Evolutionary conservation across 73 alveolate species (phyloP), one percentile per base, ranked within the genome.

Genomic region (Strombidium stylifer): DNA sequence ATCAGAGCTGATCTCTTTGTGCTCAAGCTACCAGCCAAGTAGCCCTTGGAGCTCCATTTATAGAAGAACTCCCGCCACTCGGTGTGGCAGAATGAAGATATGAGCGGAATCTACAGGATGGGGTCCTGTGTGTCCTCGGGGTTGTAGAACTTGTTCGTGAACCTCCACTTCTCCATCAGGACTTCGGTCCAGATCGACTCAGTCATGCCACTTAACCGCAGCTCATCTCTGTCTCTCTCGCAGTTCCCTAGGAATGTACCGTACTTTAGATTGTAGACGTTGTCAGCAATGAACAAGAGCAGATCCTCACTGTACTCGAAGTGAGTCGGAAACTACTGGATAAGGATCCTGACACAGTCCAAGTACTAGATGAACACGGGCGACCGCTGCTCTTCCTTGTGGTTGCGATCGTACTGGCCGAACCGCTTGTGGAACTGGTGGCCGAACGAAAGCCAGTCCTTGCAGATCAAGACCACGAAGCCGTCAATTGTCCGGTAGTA

Each of bases 371-470:
- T 73, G 68, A 96, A 96, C 11, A 96, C 79, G 10, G 99, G 99
- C 20, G 95, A 79, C 59, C 88, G 78, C 83, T 96, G 85, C 50
- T 82, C 77, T 58, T 87, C 96, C 49, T 70, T 76, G 48, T 69
- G 78, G 48, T 90, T 79, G 42, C 72, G 76, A 35, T 57, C 71
- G 11, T 64, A 70, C 30, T 87, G 85, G 11, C 98, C 98, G 41
- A 92, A 64, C 71, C 99, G 69, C 73, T 84, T 61, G 30, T 89
- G 82, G 65, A 95, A 95, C 84, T 79, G 74, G 80, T 95, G 99
- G 2, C 99, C 99, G 66, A 89, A 84, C 31, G 95, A 70, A 14
- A 95, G 81, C 96, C 97, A 95, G 76, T 95, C 99, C 53, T 95
- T 95, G 67, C 89, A 93, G 0, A 95, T 82, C 26, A 95, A 79